phyloP scores from a whole-genome alignment of 257 asterid genomes.

The Apocynum venetum region DNA sequence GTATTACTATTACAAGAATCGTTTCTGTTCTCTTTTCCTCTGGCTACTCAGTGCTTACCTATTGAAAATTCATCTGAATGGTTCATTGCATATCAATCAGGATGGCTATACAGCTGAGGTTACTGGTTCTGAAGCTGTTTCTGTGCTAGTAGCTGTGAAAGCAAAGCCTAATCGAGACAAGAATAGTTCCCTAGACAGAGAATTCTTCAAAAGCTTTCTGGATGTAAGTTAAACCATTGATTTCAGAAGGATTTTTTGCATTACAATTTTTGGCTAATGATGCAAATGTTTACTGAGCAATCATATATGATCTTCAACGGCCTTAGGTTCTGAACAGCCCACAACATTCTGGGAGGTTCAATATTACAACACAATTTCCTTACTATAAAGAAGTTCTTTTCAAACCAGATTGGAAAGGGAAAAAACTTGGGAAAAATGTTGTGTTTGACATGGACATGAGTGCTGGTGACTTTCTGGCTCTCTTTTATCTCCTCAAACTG shows the following conservation, averaged over 20 bases:
- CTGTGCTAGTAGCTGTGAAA: slow-evolving; percentile 70
- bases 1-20: background rate
- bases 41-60: background rate
- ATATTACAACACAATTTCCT: slow-evolving; percentile 56
- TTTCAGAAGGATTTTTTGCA: background rate
- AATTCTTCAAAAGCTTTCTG: slow-evolving; percentile 55
- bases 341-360: slow-evolving; percentile 58
- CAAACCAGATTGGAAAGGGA: slow-evolving; percentile 53
- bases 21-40: too few relatives aligned
- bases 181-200: slow-evolving; percentile 44
- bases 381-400: slow-evolving; percentile 39
- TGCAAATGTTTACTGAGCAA: background rate
- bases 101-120: slow-evolving; percentile 69
- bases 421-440: slow-evolving; percentile 50
- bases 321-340: slow-evolving; percentile 59
- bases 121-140: slow-evolving; percentile 45
- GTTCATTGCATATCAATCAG: slow-evolving; percentile 31
- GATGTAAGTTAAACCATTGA: slow-evolving; percentile 42
- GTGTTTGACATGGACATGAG: slow-evolving; percentile 97
- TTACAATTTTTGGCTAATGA: background rate
- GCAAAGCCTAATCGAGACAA: slow-evolving; percentile 59
- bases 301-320: slow-evolving; percentile 2
- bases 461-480: slow-evolving; percentile 85
- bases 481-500: slow-evolving; percentile 69
- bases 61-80: background rate